A percentile compares a stretch with the other conserved stretches of the same genome.
Conservation (phyloP, 257 asterid species). For the Nicotiana sylvestris region DNA sequence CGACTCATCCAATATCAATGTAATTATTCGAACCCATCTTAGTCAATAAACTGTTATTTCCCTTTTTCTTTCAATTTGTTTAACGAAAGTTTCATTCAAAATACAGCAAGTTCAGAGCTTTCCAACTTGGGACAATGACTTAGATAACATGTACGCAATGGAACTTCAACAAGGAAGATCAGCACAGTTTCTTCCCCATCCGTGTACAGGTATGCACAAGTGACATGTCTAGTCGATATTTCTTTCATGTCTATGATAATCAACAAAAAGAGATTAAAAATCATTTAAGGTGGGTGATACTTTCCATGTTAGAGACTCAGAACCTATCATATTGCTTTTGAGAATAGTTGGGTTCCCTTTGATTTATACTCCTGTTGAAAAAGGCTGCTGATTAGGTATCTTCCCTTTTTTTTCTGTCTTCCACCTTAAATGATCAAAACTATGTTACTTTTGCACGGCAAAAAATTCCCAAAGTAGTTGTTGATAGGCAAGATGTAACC, state of each 20-base stretch:
- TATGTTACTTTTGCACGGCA: constrained; percentile 9
- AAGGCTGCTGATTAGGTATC: constrained; percentile 29
- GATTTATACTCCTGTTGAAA: constrained; percentile 9
- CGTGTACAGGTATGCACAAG: constrained; percentile 48
- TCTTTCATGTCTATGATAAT: constrained; percentile 4
- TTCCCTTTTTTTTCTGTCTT: constrained; percentile 27
- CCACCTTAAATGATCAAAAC: constrained; percentile 29
- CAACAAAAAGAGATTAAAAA: constrained; percentile 7
- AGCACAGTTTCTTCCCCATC: constrained; percentile 47
- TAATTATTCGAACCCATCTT: constrained; percentile 15
- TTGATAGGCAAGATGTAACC: background rate
- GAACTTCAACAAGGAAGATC: constrained; percentile 68
- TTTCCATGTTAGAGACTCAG: constrained; percentile 12
- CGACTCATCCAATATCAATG: constrained; percentile 50
- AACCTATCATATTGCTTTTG: constrained; percentile 21
- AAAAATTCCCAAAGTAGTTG: constrained; percentile 15
- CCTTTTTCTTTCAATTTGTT: constrained; percentile 1
- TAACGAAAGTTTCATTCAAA: background rate
- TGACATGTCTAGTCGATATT: constrained; percentile 19
- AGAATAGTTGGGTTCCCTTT: constrained; percentile 32
- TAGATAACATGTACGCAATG: constrained; percentile 49
- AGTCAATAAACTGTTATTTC: background rate
- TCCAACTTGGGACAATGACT: constrained; percentile 61
- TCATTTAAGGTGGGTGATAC: constrained; percentile 3
- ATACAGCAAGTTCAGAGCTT: constrained; percentile 54